A percentile compares a stretch with the other conserved stretches of the same genome.
phyloP scores from a whole-genome alignment of 768 basidiomycete species.

The Dacryopinax spathularia region DNA sequence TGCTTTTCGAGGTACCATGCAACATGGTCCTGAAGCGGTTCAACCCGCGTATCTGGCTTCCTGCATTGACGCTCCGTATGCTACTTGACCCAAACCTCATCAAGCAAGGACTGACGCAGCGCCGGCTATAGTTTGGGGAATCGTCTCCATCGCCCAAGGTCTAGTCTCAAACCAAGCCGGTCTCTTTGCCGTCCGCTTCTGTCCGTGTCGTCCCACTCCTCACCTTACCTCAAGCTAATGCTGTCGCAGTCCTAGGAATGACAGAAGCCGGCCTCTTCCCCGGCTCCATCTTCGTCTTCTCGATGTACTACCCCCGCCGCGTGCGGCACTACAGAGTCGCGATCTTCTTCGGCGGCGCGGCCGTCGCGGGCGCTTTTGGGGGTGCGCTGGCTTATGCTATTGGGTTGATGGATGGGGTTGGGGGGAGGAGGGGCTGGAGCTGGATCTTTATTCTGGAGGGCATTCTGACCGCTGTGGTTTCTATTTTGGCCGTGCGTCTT shows the following conservation, averaged over 20 bases:
- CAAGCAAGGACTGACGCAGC: too few relatives aligned
- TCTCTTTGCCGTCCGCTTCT: constrained; percentile 40
- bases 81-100: neutral
- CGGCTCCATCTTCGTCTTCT: constrained; percentile 44
- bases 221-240: neutral
- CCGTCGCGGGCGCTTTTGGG: constrained; percentile 50
- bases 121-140: constrained; percentile 45
- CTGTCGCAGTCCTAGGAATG: constrained; percentile 35
- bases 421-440: constrained; percentile 47
- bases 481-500: constrained; percentile 25
- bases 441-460: constrained; percentile 44
- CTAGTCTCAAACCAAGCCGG: constrained; percentile 40
- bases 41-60: constrained; percentile 47
- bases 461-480: constrained; percentile 35
- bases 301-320: constrained; percentile 44
- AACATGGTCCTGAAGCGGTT: constrained; percentile 39
- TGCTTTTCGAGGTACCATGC: constrained; percentile 42
- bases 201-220: constrained; percentile 23
- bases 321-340: constrained; percentile 49
- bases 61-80: constrained; percentile 35
- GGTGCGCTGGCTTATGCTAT: constrained; percentile 46
- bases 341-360: constrained; percentile 47
- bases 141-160: constrained; percentile 41
- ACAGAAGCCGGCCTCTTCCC: constrained; percentile 46
- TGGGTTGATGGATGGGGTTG: constrained; percentile 46